Conservation (phyloP, 768 basidiomycete genomes). For the Pisolithus microcarpus region DNA sequence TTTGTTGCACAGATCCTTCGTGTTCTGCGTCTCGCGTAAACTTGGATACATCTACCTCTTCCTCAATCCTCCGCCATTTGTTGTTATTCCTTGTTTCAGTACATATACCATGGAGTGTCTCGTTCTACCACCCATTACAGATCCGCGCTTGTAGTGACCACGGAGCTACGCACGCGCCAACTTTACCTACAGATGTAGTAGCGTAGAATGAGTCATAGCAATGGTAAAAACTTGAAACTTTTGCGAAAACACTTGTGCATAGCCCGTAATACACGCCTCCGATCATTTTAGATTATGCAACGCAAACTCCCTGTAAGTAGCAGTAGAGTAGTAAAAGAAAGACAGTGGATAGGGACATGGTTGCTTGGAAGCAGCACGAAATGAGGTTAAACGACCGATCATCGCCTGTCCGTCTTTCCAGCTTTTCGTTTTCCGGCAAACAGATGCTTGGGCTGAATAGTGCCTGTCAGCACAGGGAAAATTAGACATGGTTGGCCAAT, state of each 20-base stretch:
- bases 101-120: no score
- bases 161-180: no score
- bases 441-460: constrained; percentile 69
- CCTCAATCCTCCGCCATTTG: neutral
- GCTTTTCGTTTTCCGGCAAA: constrained; percentile 76
- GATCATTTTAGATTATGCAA: no score
- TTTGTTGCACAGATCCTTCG: neutral
- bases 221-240: no score
- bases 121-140: no score
- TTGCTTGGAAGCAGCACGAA: neutral
- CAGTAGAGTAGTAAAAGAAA: neutral
- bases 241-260: no score
- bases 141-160: no score
- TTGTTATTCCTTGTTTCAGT: neutral
- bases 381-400: constrained; percentile 11
- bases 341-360: neutral
- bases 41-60: neutral
- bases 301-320: no score
- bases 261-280: no score
- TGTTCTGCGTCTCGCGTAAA: neutral
- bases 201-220: no score
- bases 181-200: no score
- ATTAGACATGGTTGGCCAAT: neutral
- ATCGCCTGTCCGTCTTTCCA: constrained; percentile 73
- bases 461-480: constrained; percentile 1